Evolutionary conservation across 2,329 filamentous ascomycete genomes (phyloP), one percentile per base, ranked within the genome.

Genomic region (Hirsutella thompsonii): DNA sequence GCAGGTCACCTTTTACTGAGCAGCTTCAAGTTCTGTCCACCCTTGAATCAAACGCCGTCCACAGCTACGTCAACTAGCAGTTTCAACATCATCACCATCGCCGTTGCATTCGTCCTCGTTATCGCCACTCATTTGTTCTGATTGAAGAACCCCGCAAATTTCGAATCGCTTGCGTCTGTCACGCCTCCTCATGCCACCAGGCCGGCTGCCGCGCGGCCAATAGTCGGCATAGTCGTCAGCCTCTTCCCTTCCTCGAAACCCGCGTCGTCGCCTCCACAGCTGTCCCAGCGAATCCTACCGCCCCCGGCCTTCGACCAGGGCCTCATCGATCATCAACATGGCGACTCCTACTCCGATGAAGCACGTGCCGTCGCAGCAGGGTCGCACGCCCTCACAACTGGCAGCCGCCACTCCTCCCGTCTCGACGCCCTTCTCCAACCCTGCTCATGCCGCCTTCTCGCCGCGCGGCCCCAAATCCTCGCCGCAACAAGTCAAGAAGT

Each of bases 401-500:
- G 65, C 70, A 2, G 72, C 63, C 5, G 74, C 72, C 3, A 81
- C 77, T 5, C 78, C 78, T 13, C 76, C 76, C n/a, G 76, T 78
- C 20, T 80, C 77, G 29, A 81, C 77, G 2, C 77, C 77, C 13
- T 81, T 81, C 59, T 79, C 75, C 43, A 70, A 74, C 30, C 64
- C 69, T 35, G 67, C 67, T 2, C 68, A 72, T 39, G 66, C 69
- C n/a, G 74, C 69, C 29, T 75, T 80, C 52, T 79, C 77, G 2
- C 76, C 77, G 4, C 66, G 62, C 21, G 74, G 67, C 26, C 70
- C 65, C 9, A 66, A 69, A 39, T 78, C 75, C 8, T 81, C 78
- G 40, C 78, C 78, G 4, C 76, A 81, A 55, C 73, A 78, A 42
- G 63, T 80, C 33, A 78, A 76, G 61, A 77, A 77, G 52, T 79